Evolutionary conservation across 1,284 basidiomycete genomes (phyloP), one percentile per base, ranked within the genome.

Genomic region (Cerrena zonata): DNA sequence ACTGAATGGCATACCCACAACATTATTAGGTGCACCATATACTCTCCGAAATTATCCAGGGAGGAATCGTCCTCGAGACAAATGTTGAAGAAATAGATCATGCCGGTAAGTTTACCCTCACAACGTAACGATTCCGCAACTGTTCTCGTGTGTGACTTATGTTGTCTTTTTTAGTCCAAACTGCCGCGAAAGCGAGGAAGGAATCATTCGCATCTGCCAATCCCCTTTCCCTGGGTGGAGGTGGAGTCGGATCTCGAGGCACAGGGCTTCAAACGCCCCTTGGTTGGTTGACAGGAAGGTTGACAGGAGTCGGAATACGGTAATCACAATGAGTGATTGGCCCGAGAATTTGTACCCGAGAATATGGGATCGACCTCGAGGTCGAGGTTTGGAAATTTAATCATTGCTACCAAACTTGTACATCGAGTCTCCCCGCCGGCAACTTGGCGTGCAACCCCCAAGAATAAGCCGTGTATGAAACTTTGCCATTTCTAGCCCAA

Each of bases 11-110:
- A n/a, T n/a, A n/a, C n/a, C n/a, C n/a, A n/a, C n/a, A n/a, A n/a
- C 48, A 22, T 52, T 41, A 43, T 61, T 26, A 93, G 91, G 92
- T 92, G 5, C 94, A 99, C 63, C 89, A 95, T 57, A 92, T 98
- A 45, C 79, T 99, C 42, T 79, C 87, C 30, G 95, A 99, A 69
- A 86, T 99, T 45, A 91, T 99, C 25, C 94, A 98, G 71, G 96
- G 94, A 24, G 96, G 96, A 0, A 75, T 99, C 26, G 96, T 99
- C 2, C 75, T 99, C n/a, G 96, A 99, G 69, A 99, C 96, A 4
- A 96, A 95, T 65, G 89, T 96, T 48, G 89, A 90, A 56, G 91
- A 94, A 67, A 96, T 96, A 50, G 84, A 86, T 56, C 70, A 70
- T 51, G 81, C 84, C 58, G 82, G 91, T 90, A 60, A 58, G 82